A percentile compares a stretch with the other conserved stretches of the same genome.
These are phyloP conservation scores for Citrus hindsii DNA, from an alignment of 345 rosid species.

Conservation along the genomic window DNA sequence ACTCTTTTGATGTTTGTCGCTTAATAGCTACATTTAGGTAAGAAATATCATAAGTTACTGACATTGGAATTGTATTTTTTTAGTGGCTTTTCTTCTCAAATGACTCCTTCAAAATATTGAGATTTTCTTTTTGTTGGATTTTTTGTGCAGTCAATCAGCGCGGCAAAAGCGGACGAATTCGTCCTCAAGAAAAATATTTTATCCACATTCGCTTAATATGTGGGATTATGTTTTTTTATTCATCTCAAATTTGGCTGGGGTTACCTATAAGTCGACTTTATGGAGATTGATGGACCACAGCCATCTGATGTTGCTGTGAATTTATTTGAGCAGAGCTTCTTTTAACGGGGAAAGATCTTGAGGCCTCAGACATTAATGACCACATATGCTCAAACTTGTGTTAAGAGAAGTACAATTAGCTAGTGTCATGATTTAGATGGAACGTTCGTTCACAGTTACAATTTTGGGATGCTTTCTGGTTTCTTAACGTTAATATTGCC, in stretches of 20 bases:
- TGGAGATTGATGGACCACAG: not conserved
- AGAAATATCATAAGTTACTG: not conserved
- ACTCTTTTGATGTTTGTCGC: not conserved
- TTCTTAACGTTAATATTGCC: not conserved
- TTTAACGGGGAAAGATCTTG: not conserved
- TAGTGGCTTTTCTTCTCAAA: not conserved
- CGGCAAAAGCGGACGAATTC: slow-evolving; percentile 80
- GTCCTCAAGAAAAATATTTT: slow-evolving; percentile 80
- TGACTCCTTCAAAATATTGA: not conserved
- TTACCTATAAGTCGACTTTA: not conserved
- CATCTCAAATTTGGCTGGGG: not conserved
- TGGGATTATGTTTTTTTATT: slow-evolving; percentile 1
- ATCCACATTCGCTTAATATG: slow-evolving; percentile 36
- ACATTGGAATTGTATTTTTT: not conserved
- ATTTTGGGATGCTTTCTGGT: not conserved
- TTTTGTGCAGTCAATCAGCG: slow-evolving; percentile 72
- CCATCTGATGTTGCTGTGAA: not conserved
- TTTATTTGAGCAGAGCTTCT: slow-evolving; percentile 7
- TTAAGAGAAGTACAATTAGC: not conserved
- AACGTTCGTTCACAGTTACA: not conserved
- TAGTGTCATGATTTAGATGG: not conserved
- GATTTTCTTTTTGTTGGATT: not conserved
- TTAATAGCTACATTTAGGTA: not conserved
- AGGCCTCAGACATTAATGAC: not conserved
- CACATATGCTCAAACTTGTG: not conserved